phyloP scores from a whole-genome alignment of 1,139 yeast genomes.

The Suhomyces guaymorum region DNA sequence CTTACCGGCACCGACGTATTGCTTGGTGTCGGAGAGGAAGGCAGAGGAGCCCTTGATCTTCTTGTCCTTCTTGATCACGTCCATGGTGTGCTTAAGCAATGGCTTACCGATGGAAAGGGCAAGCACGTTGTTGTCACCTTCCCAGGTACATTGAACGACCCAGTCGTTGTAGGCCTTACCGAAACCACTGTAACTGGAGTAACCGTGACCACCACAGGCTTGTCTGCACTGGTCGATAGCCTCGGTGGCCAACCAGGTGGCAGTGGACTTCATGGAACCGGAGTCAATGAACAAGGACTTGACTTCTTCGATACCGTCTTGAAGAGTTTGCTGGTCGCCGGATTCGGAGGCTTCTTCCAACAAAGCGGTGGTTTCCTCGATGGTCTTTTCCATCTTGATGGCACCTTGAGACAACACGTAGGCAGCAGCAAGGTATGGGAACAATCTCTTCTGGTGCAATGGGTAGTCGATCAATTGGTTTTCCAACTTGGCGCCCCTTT shows the following conservation, averaged over 20 bases:
- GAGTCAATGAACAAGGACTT: conserved; percentile 50
- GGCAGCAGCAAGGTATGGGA: conserved; percentile 47
- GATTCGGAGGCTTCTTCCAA: conserved; percentile 40
- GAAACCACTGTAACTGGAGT: conserved; percentile 49
- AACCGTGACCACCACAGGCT: conserved; percentile 56
- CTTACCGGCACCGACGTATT: conserved; percentile 18
- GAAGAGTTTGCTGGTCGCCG: conserved; percentile 37
- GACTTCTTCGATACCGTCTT: conserved; percentile 40
- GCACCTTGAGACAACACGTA: conserved; percentile 47
- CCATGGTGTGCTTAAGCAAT: conserved; percentile 37
- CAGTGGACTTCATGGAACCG: conserved; percentile 49
- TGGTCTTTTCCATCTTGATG: conserved; percentile 35
- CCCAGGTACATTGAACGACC: conserved; percentile 57
- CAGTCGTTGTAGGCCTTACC: conserved; percentile 52
- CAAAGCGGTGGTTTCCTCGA: conserved; percentile 28
- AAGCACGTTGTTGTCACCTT: conserved; percentile 53
- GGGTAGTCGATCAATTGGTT: conserved; percentile 49
- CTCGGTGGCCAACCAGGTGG: conserved; percentile 51
- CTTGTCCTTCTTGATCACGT: conserved; percentile 35
- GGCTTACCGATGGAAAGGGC: conserved; percentile 51
- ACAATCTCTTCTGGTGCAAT: conserved; percentile 47
- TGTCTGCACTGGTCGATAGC: conserved; percentile 51
- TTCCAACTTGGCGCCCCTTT: conserved; percentile 16
- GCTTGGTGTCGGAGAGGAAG: conserved; percentile 41
- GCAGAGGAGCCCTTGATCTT: conserved; percentile 39